phyloP scores from a whole-genome alignment of 371 early-diverging fungal genomes.

The Syncephalastrum sp. region DNA sequence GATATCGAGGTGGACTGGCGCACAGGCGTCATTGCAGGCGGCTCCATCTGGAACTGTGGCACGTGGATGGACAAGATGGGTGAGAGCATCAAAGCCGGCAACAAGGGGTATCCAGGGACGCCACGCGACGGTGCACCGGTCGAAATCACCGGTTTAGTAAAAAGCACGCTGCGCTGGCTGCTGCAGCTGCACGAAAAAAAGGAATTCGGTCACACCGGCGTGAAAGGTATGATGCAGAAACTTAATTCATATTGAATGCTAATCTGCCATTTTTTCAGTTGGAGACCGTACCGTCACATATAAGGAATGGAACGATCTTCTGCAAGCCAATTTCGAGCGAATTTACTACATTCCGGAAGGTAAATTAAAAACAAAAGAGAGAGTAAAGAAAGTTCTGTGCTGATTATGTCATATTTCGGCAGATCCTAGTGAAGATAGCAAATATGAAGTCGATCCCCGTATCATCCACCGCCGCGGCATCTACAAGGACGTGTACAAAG shows the following conservation, averaged over 20 bases:
- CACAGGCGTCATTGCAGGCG: slow-evolving; percentile 86
- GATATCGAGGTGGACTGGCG: slow-evolving; percentile 66
- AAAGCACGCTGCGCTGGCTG: slow-evolving; percentile 85
- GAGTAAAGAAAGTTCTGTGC: background rate
- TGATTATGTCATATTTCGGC: background rate
- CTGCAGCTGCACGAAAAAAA: slow-evolving; percentile 46
- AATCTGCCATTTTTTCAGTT: background rate
- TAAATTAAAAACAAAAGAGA: slow-evolving; percentile 14
- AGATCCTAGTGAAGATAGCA: slow-evolving; percentile 47
- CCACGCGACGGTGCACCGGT: slow-evolving; percentile 93
- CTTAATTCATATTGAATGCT: slow-evolving; percentile 6
- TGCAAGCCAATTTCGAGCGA: slow-evolving; percentile 84
- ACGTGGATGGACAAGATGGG: slow-evolving; percentile 99
- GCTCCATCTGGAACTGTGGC: slow-evolving; percentile 93
- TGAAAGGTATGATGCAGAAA: slow-evolving; percentile 35
- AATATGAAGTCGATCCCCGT: slow-evolving; percentile 62
- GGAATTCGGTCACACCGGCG: slow-evolving; percentile 44
- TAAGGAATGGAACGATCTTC: slow-evolving; percentile 74
- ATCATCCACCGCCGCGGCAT: slow-evolving; percentile 91
- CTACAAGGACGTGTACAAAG: slow-evolving; percentile 88
- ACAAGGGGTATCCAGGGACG: slow-evolving; percentile 88
- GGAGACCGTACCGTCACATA: slow-evolving; percentile 48
- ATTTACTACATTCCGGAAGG: slow-evolving; percentile 84
- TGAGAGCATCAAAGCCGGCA: slow-evolving; percentile 89
- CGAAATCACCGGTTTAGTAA: slow-evolving; percentile 89